Evolutionary conservation across 495 filamentous ascomycete genomes (phyloP), one percentile per base, ranked within the genome.

Genomic region (Aspergillus ellipticus): DNA sequence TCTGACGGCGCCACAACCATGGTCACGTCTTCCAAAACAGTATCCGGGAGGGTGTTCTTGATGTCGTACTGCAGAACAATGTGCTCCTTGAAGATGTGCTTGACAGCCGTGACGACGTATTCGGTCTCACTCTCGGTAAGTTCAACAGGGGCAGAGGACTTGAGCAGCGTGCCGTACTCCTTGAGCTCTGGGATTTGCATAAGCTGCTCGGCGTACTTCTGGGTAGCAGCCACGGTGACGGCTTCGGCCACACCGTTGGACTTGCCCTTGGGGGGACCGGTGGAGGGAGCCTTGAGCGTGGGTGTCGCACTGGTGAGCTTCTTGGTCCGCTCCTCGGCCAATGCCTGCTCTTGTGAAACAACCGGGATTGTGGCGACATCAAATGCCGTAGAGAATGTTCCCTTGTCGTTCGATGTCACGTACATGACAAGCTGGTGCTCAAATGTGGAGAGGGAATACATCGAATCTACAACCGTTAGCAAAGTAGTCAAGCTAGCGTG

Each of bases 351-450:
- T 47, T 92, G 87, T 43, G 91, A 92, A 65, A 98, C 94, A 52
- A 96, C 82, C n/a, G 94, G 94, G 53, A 98, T 86, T 53, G 86
- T 85, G 61, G 86, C 85, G 58, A 97, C 83, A 66, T 97, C 92
- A 76, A 98, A 98, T 6, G 95, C 87, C 6, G 78, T 73, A 26
- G 84, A 80, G 66, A 98, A 98, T 0, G 89, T 89, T 51, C 88
- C 84, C 68, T 89, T 89, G 57, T 89, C 86, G 47, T 88, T 86
- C 19, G 92, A 90, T 6, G 91, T 97, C 63, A 98, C 93, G 68
- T 98, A 98, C 86, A 96, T 89, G 65, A 97, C 91, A 19, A 98
- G 85, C 63, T 97, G 93, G 61, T 97, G 93, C 74, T 98, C 94
- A 49, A 98, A 96, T 29, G 88, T 89, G 20, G 92, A 88, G n/a